phyloP scores from a whole-genome alignment of 495 filamentous ascomycete genomes.

The Neohortaea acidophila region DNA sequence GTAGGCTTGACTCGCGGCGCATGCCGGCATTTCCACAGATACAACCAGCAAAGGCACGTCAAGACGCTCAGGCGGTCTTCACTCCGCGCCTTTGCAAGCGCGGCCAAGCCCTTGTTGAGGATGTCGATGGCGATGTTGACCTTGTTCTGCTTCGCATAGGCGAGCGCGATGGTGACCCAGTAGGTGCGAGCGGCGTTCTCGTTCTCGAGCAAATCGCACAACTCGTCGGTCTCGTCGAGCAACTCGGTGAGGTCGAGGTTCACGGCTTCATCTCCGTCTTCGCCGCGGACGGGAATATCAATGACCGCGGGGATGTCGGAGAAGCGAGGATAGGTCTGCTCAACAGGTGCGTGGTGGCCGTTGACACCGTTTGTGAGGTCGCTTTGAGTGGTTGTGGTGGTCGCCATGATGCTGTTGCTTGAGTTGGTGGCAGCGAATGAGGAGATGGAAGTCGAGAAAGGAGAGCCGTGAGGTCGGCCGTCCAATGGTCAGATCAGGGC shows the following conservation, averaged over 20 bases:
- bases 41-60: constrained; percentile 79
- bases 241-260: constrained; percentile 84
- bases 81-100: constrained; percentile 50
- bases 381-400: constrained; percentile 38
- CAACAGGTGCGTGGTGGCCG: constrained; percentile 21
- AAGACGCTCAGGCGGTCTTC: constrained; percentile 79
- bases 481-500: too few relatives aligned
- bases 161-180: constrained; percentile 91
- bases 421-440: too few relatives aligned
- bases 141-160: constrained; percentile 92
- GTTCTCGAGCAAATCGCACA: constrained; percentile 85
- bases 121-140: constrained; percentile 91
- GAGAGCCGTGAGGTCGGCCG: too few relatives aligned
- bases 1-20: constrained; percentile 48
- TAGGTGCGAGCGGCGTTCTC: constrained; percentile 73
- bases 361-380: constrained; percentile 44
- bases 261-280: constrained; percentile 61
- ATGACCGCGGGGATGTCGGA: constrained; percentile 77
- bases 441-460: too few relatives aligned
- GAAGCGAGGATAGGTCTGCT: constrained; percentile 43
- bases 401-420: too few relatives aligned
- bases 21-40: constrained; percentile 77
- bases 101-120: constrained; percentile 63
- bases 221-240: constrained; percentile 85
- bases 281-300: constrained; percentile 75